Evolutionary conservation across 177 flowering plant species (phyloP).

Genomic region (Vitis hybrid): DNA sequence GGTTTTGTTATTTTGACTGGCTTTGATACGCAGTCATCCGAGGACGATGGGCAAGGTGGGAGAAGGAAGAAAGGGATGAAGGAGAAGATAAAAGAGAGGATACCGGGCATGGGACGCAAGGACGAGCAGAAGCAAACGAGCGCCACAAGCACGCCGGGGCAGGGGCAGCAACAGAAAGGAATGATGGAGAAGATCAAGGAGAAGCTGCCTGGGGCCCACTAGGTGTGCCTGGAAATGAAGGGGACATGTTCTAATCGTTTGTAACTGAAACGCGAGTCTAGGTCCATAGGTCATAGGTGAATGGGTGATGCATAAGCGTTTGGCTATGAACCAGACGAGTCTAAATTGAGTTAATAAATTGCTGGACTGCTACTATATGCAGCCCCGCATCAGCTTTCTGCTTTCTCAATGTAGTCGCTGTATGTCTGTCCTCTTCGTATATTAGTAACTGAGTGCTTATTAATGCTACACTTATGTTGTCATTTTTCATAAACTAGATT

Average conservation of each 20-base stretch:
- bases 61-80: slow-evolving; percentile 46
- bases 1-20: not conserved
- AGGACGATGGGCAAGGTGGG: slow-evolving; percentile 46
- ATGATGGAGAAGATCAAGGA: slow-evolving; percentile 45
- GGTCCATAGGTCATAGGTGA: no score
- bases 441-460: no score
- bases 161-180: slow-evolving; percentile 36
- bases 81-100: slow-evolving; percentile 50
- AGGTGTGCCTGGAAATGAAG: not conserved
- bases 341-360: no score
- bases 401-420: no score
- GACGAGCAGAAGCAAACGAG: slow-evolving; percentile 7
- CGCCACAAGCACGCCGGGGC: slow-evolving; percentile 6
- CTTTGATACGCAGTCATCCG: slow-evolving; percentile 25
- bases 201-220: slow-evolving; percentile 30
- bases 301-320: no score
- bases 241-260: not conserved
- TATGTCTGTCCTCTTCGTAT: no score
- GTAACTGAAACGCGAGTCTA: no score
- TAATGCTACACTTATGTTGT: no score
- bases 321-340: no score
- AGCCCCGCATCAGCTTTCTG: no score
- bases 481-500: no score
- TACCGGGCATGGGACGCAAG: slow-evolving; percentile 32
- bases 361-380: no score